Percentiles rank a stretch among this genome's conserved stretches.
phyloP scores from a whole-genome alignment of 768 basidiomycete genomes.

The Leccinum variicolor region DNA sequence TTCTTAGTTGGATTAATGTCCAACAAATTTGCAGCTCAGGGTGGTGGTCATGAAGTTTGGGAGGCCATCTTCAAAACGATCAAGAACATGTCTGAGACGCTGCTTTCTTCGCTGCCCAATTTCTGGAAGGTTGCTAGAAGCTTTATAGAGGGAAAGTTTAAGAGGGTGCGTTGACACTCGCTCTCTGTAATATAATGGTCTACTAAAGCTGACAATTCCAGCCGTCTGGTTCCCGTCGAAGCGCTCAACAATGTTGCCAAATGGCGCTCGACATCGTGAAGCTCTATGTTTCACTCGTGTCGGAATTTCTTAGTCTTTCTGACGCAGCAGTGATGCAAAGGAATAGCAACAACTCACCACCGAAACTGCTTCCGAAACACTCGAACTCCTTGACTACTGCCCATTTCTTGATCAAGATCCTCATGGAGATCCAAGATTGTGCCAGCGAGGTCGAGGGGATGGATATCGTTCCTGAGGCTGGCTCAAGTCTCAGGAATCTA shows the following conservation, averaged over 20 bases:
- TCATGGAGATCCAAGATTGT: constrained; percentile 84
- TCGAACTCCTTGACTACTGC: constrained; percentile 82
- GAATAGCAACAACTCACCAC: constrained; percentile 37
- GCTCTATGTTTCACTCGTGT: constrained; percentile 79
- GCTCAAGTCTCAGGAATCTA: constrained; percentile 64
- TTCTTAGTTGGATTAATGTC: not conserved
- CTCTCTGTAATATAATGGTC: not conserved
- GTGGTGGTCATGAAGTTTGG: constrained; percentile 78
- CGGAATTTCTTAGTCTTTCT: constrained; percentile 82
- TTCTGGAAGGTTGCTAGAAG: constrained; percentile 92
- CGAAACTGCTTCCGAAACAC: constrained; percentile 62
- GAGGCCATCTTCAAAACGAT: constrained; percentile 72
- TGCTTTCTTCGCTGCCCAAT: constrained; percentile 81
- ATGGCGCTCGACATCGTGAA: constrained; percentile 89
- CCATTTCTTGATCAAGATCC: constrained; percentile 74
- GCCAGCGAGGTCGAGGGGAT: constrained; percentile 75
- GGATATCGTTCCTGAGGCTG: constrained; percentile 76
- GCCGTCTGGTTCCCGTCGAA: constrained; percentile 58
- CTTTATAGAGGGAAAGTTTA: constrained; percentile 92
- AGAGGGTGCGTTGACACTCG: constrained; percentile 53
- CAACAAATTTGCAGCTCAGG: constrained; percentile 48
- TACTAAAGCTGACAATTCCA: constrained; percentile 14
- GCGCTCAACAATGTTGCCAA: constrained; percentile 75
- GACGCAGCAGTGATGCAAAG: constrained; percentile 66
- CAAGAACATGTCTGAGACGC: constrained; percentile 82